Evolutionary conservation across 345 rosid species (phyloP).

Genomic region (Schrenkiella parvula): DNA sequence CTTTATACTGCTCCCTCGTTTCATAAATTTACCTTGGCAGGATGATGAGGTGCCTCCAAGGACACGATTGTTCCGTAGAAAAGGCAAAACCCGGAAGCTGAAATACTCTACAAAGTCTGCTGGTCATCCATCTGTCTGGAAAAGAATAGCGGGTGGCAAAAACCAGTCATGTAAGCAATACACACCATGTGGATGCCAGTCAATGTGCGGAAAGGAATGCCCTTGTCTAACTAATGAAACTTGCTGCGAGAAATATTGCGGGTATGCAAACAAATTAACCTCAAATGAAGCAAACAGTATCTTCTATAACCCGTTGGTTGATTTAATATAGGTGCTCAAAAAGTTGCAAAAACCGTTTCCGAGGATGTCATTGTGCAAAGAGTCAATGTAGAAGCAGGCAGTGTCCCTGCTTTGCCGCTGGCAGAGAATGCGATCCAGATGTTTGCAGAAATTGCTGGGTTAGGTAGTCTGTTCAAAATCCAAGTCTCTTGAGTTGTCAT

Average conservation of each 20-base stretch:
- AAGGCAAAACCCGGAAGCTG: conserved; percentile 83
- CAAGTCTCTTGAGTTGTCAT: background rate
- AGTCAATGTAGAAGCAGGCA: conserved; percentile 99
- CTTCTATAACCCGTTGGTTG: background rate
- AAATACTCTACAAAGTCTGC: conserved; percentile 96
- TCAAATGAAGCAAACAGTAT: conserved; percentile 7
- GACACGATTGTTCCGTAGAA: conserved; percentile 72
- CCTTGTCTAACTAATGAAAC: conserved; percentile 80
- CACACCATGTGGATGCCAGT: conserved; percentile 90
- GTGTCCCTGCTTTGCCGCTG: conserved; percentile 99
- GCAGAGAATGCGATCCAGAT: conserved; percentile 99
- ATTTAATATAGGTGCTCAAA: conserved; percentile 79
- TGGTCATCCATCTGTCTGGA: conserved; percentile 96
- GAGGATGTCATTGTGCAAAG: conserved; percentile 99
- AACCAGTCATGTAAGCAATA: conserved; percentile 85
- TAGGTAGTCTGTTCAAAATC: conserved; percentile 46
- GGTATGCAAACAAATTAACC: conserved; percentile 47
- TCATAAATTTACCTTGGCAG: conserved; percentile 32
- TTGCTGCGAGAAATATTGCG: conserved; percentile 98
- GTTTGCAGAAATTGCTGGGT: conserved; percentile 99
- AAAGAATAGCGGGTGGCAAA: conserved; percentile 94
- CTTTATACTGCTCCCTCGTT: background rate
- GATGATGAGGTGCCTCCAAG: conserved; percentile 81
- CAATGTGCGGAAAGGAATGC: conserved; percentile 92
- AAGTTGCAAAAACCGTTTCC: conserved; percentile 93